Evolutionary conservation across 768 basidiomycete species (phyloP), one percentile per base, ranked within the genome.

Genomic region (Pleurotus pulmonarius): DNA sequence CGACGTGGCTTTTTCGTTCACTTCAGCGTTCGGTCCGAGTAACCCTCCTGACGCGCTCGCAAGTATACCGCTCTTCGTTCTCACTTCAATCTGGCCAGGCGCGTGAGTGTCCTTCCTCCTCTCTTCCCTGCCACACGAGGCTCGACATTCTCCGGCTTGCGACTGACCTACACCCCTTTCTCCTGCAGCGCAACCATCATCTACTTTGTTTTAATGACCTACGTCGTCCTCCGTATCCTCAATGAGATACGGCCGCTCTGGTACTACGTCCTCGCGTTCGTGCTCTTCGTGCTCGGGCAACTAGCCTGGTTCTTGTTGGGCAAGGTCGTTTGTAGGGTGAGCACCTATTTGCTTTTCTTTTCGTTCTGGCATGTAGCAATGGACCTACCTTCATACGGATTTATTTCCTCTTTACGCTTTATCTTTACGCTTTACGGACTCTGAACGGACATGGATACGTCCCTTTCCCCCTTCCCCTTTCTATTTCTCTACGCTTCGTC

Each of bases 261-360:
- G 72, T 91, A 83, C 67, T 95, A 91, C 73, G 66, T 85, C 57
- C 78, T 87, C 29, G 79, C 90, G 2, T 85, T 83, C n/a, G 64
- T 86, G 37, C 72, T 94, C 15, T 97, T 97, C 67, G 76, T 91
- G 39, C 79, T 92, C 39, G 78, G 81, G 46, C 94, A 96, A 73
- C 79, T 93, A 20, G 88, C 83, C 40, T 94, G 86, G 74, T 92
- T 94, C 75, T 76, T 95, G 41, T 75, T 97, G 13, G 84, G 78
- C 38, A 81, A 86, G 61, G 82, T 88, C 15, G 83, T 97, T 56
- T 97, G 95, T 81, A 78, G 64, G 53, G 78, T 79, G 26, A 13
- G 74, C 67, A 4, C 43, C 16, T 43, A 43, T 20, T 40, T 15
- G 20, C 20, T 3, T 20, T 20, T 20, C 20, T 20, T 20, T 20